Evolutionary conservation across 495 filamentous ascomycete species (phyloP), one percentile per base, ranked within the genome.

Genomic region (Podospora appendiculata): DNA sequence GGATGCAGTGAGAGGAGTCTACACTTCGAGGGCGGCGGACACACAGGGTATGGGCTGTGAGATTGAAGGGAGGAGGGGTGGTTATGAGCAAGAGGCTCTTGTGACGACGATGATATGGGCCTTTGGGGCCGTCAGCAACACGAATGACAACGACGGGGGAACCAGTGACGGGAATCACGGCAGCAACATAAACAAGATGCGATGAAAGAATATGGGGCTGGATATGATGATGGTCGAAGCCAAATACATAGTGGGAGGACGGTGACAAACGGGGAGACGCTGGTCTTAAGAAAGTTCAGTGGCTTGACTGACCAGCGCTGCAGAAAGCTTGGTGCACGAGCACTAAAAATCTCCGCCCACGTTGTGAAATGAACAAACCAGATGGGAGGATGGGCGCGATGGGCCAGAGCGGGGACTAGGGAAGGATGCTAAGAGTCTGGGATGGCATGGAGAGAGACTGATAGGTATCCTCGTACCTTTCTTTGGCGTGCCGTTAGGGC

Each of bases 301-400:
- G 53, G 53, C 50, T 56, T 53, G 42, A 48, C 54, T 33, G 32
- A 42, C 55, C 55, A 55, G 41, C 41, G 55, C 19, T 59, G 52
- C 48, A 58, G 54, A 51, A 57, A 58, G 53, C 58, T 59, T 60
- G 53, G 58, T 55, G 58, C 54, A 61, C 52, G 54, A 47, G 52
- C 58, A 61, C 58, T 55, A 61, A 48, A 57, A 55, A 39, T 55
- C 58, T 57, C 58, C 58, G 55, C 52, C 54, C 49, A 57, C 47
- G 48, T 54, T 49, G 54, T 53, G 51, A 54, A 61, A 57, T 60
- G 58, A 54, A 51, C 38, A 53, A 46, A 48, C 18, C 35, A 45
- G 38, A 47, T 48, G 54, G 47, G 50, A 47, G 50, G 14, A 41
- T 39, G 44, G 48, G 12, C 39, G 36, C 36, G 51, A 45, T 48